Conservation (phyloP, 176 grass and related monocot species). For the Juncus inflexus region DNA sequence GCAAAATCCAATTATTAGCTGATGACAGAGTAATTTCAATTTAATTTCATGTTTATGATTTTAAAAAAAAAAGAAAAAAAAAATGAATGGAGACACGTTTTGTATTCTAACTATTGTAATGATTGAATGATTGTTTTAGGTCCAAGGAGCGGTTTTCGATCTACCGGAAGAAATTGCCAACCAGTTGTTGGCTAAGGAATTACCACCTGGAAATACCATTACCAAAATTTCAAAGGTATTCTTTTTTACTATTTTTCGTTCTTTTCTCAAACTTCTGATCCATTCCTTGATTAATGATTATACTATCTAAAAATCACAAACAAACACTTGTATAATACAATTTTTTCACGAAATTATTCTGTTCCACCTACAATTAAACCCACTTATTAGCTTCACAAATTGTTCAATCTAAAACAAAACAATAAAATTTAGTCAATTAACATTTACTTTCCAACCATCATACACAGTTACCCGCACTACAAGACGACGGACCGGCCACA, state of each 20-base stretch:
- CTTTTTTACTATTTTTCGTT: conserved; percentile 8
- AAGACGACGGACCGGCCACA: conserved; percentile 78
- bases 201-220: conserved; percentile 78
- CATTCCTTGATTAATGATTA: too few relatives aligned
- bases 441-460: too few relatives aligned
- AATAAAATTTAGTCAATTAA: too few relatives aligned
- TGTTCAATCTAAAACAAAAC: too few relatives aligned
- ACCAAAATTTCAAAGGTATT: conserved; percentile 75
- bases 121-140: conserved; percentile 47
- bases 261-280: too few relatives aligned
- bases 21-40: conserved; percentile 62
- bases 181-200: conserved; percentile 64
- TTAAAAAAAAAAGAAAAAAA: too few relatives aligned
- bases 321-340: too few relatives aligned
- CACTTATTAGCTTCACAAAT: too few relatives aligned
- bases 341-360: too few relatives aligned
- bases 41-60: not conserved
- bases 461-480: conserved; percentile 72
- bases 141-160: conserved; percentile 95
- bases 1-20: conserved; percentile 82
- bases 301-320: too few relatives aligned
- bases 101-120: not conserved
- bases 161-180: conserved; percentile 89
- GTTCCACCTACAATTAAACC: too few relatives aligned
- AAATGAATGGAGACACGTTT: not conserved